phyloP scores from a whole-genome alignment of 306 rosid genomes.

The Amphicarpaea edgeworthii region DNA sequence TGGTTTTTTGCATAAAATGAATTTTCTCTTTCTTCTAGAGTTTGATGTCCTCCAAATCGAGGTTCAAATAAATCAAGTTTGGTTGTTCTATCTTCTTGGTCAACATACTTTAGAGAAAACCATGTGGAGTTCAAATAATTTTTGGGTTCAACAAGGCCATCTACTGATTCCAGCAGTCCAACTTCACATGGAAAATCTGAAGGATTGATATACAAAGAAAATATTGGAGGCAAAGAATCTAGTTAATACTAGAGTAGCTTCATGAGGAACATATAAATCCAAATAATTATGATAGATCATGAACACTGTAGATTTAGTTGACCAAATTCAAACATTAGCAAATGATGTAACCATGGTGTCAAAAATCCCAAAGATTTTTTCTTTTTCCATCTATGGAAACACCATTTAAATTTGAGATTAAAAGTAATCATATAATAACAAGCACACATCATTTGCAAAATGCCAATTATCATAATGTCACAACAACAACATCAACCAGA shows the following conservation, averaged over 20 bases:
- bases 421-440: slow-evolving; percentile 11
- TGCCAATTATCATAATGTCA: slow-evolving; percentile 26
- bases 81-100: slow-evolving; percentile 57
- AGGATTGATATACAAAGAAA: slow-evolving; percentile 34
- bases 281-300: slow-evolving; percentile 30
- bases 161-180: slow-evolving; percentile 66
- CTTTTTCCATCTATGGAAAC: slow-evolving; percentile 22
- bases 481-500: neutral
- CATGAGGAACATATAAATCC: slow-evolving; percentile 15
- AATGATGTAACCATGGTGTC: slow-evolving; percentile 19
- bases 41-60: slow-evolving; percentile 90
- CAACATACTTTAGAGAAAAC: slow-evolving; percentile 72
- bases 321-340: slow-evolving; percentile 34
- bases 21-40: slow-evolving; percentile 76
- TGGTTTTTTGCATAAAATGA: slow-evolving; percentile 78
- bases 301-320: slow-evolving; percentile 32
- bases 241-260: slow-evolving; percentile 38
- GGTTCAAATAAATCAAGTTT: slow-evolving; percentile 53
- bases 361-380: slow-evolving; percentile 18
- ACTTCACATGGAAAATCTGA: slow-evolving; percentile 89
- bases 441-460: slow-evolving; percentile 23
- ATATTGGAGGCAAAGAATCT: slow-evolving; percentile 41
- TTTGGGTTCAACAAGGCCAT: slow-evolving; percentile 68
- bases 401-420: slow-evolving; percentile 11
- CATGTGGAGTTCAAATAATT: slow-evolving; percentile 59